Base-by-base conservation (phyloP, 2,329 filamentous ascomycete species). In the Fusarium lyarnte region DNA sequence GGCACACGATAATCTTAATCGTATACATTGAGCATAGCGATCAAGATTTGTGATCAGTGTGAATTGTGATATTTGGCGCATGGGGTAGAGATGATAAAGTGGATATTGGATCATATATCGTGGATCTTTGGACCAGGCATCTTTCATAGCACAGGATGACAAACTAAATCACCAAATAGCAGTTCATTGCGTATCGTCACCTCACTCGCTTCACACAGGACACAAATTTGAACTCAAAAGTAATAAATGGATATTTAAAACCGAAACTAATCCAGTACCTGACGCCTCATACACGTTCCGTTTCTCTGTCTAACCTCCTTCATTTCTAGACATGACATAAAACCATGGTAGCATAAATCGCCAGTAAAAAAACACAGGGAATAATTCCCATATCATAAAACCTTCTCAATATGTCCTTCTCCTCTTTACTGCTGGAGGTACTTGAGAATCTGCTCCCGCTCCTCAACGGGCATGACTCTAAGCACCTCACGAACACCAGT, bases 401-500 rank as follows among this genome's bases (percentile, higher is more conserved):
- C 45, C 47, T 49, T 43, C 13, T 41, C 33, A n/a, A 38, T 33
- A 13, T 58, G 21, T 25, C 36, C 57, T 27, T 43, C 38, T 61
- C 35, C 58, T 49, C 45, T 69, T 66, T 82, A 85, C 78, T 84
- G 86, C 74, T 84, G 81, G 61, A 90, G 78, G 74, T 86, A 89
- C 81, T 87, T 85, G 68, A 97, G 86, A 58, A 97, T 88, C 82
- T 93, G 90, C 83, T 98, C 94, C 81, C 94, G 93, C 87, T 99
- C 95, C 73, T 90, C 90, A 55, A 95, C 92, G 23, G 95, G 94
- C 85, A 99, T 89, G 81, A 95, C 94, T 77, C 92, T 91, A 76
- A 98, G 84, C 72, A 97, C 89, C 75, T 95, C 92, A 78, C 94
- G 91, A 27, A 99, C 91, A 78, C 96, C 95, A 87, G 93, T 95